phyloP scores from a whole-genome alignment of 176 grass and related monocot genomes.

The Hordeum marinum region DNA sequence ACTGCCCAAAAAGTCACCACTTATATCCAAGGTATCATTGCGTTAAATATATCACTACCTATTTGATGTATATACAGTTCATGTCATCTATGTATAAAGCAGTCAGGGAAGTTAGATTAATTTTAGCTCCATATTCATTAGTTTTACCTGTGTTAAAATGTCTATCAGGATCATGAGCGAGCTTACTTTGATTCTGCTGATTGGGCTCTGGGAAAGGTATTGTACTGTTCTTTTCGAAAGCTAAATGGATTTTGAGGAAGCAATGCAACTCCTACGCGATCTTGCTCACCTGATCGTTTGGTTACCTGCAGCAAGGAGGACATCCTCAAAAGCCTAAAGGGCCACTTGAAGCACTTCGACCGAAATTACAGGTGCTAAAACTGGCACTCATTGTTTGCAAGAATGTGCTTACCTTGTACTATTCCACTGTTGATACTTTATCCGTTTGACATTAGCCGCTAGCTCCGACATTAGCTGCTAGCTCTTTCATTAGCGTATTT shows the following conservation, averaged over 20 bases:
- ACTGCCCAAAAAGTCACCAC: slow-evolving; percentile 52
- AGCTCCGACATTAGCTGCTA: background rate
- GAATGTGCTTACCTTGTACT: background rate
- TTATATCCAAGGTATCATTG: slow-evolving; percentile 62
- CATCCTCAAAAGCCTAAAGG: slow-evolving; percentile 76
- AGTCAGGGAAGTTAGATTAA: background rate
- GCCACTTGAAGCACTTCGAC: slow-evolving; percentile 76
- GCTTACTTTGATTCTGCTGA: slow-evolving; percentile 90
- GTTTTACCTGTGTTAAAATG: slow-evolving; percentile 18
- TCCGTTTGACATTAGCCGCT: background rate
- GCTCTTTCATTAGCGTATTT: background rate
- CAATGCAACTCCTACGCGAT: background rate
- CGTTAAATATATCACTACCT: background rate
- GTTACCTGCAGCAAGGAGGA: slow-evolving; percentile 66
- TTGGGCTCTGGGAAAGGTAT: slow-evolving; percentile 86
- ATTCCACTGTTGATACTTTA: background rate
- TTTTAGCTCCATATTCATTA: background rate
- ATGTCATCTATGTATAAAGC: background rate
- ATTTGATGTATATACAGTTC: background rate
- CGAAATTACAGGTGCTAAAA: slow-evolving; percentile 66
- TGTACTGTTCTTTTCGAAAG: background rate
- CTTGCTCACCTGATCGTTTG: slow-evolving; percentile 26
- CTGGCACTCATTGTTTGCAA: background rate
- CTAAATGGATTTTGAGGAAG: background rate
- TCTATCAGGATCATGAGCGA: slow-evolving; percentile 69